Percentiles rank a stretch among this genome's conserved stretches.
Evolutionary conservation across 768 basidiomycete genomes (phyloP).

Genomic region (Pulveroboletus frians): DNA sequence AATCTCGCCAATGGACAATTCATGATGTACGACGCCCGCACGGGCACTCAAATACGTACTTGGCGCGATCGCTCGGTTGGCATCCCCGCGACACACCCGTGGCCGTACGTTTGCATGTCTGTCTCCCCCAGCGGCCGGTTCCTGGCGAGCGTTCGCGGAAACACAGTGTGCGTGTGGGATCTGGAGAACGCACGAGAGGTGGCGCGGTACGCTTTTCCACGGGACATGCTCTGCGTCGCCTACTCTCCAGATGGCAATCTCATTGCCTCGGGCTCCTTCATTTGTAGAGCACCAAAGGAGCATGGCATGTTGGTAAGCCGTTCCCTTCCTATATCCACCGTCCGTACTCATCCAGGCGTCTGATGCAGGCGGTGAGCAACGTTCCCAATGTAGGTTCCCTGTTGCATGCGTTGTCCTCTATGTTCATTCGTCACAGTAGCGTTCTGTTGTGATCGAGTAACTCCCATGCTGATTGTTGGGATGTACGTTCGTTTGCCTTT

Average conservation of each 20-base stretch:
- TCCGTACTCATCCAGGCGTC: not conserved
- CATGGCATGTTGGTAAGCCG: slow-evolving; percentile 6
- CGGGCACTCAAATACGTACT: slow-evolving; percentile 16
- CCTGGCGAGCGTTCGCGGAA: slow-evolving; percentile 20
- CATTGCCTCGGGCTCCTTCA: slow-evolving; percentile 14
- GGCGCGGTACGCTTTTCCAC: slow-evolving; percentile 18
- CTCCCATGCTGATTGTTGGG: not conserved
- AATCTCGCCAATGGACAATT: slow-evolving; percentile 24
- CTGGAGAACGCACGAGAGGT: slow-evolving; percentile 14
- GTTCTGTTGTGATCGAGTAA: not conserved
- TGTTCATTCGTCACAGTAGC: not conserved
- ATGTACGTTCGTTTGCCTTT: slow-evolving; percentile 2
- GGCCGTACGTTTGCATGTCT: slow-evolving; percentile 23
- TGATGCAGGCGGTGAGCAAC: slow-evolving; percentile 1
- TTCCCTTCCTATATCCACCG: not conserved
- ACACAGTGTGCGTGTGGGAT: slow-evolving; percentile 14
- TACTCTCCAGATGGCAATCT: slow-evolving; percentile 20
- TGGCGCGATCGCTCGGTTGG: slow-evolving; percentile 14
- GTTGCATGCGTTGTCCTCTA: not conserved
- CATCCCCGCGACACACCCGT: slow-evolving; percentile 6
- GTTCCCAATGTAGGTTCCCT: slow-evolving; percentile 6
- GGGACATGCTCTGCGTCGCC: slow-evolving; percentile 21
- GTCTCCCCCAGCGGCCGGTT: slow-evolving; percentile 16
- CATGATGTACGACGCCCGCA: slow-evolving; percentile 19
- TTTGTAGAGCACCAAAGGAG: slow-evolving; percentile 13